These are phyloP conservation scores for Spathaspora sp. DNA, from an alignment of 805 yeast species.

Conservation along the genomic window DNA sequence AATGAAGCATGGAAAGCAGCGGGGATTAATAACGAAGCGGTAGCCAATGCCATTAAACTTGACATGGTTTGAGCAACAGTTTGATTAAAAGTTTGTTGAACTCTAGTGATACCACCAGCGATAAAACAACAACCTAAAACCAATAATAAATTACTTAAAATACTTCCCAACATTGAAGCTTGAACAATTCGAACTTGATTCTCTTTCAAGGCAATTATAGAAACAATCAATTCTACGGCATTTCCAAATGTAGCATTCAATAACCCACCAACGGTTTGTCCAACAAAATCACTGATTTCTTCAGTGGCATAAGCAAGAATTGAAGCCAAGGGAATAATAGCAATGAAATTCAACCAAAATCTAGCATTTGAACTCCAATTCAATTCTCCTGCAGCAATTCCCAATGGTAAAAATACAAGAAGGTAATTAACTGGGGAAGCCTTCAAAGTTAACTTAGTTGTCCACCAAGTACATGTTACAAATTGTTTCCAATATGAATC, in stretches of 20 bases:
- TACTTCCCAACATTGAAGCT: conserved; percentile 95
- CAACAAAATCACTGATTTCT: conserved; percentile 81
- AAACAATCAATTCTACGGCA: conserved; percentile 94
- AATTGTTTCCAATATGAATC: neutral
- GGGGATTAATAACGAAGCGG: conserved; percentile 85
- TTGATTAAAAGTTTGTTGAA: conserved; percentile 86
- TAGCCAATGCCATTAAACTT: conserved; percentile 85
- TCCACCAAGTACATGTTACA: conserved; percentile 1
- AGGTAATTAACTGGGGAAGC: conserved; percentile 76
- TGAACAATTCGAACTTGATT: conserved; percentile 93
- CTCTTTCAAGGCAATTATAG: conserved; percentile 79
- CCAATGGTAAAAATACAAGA: conserved; percentile 84
- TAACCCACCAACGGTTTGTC: conserved; percentile 90
- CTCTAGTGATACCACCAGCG: conserved; percentile 84
- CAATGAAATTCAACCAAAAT: conserved; percentile 77
- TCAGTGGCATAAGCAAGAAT: conserved; percentile 91
- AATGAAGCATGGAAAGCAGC: conserved; percentile 92
- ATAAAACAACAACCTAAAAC: conserved; percentile 95
- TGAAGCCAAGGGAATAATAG: conserved; percentile 90
- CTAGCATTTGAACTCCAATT: conserved; percentile 51
- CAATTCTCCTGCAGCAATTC: conserved; percentile 66
- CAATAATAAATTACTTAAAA: conserved; percentile 79
- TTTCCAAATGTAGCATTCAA: conserved; percentile 97
- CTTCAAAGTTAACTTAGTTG: conserved; percentile 26
- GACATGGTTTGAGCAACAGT: conserved; percentile 99